Percentiles rank a stretch among this genome's conserved stretches.
Conservation (phyloP, 148 eudicot species). For the Heliamphora exappendiculata region DNA sequence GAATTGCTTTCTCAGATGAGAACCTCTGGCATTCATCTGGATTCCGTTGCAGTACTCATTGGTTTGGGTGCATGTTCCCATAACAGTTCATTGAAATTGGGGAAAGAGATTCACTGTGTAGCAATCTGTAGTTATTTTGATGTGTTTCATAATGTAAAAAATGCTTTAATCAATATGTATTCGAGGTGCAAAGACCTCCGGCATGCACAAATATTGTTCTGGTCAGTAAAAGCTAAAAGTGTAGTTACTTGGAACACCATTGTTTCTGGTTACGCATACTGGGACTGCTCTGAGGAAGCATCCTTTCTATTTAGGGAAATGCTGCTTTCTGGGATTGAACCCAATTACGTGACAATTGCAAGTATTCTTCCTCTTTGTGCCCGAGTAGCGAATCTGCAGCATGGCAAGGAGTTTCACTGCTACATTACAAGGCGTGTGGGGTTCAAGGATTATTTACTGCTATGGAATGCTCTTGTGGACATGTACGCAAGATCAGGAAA, state of each 20-base stretch:
- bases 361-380: constrained; percentile 73
- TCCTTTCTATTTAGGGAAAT: constrained; percentile 67
- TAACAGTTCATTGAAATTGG: constrained; percentile 31
- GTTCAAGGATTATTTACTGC: constrained; percentile 36
- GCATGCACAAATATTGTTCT: constrained; percentile 55
- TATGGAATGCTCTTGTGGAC: constrained; percentile 64
- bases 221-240: constrained; percentile 39
- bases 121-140: constrained; percentile 42
- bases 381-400: constrained; percentile 57
- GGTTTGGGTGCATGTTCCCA: constrained; percentile 82
- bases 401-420: constrained; percentile 75
- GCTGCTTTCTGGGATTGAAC: constrained; percentile 49
- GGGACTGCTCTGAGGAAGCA: constrained; percentile 58
- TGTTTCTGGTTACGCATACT: constrained; percentile 62
- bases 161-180: constrained; percentile 78
- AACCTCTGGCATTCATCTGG: constrained; percentile 33
- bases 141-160: constrained; percentile 47
- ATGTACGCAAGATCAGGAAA: constrained; percentile 78
- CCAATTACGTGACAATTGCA: constrained; percentile 71
- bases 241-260: constrained; percentile 75
- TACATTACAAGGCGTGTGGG: constrained; percentile 48
- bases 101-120: constrained; percentile 69
- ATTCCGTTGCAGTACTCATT: constrained; percentile 56
- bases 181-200: constrained; percentile 58
- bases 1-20: constrained; percentile 50